These are phyloP conservation scores for Nitzschia sp. DNA, from an alignment of 108 stramenopile species.

Conservation along the genomic window DNA sequence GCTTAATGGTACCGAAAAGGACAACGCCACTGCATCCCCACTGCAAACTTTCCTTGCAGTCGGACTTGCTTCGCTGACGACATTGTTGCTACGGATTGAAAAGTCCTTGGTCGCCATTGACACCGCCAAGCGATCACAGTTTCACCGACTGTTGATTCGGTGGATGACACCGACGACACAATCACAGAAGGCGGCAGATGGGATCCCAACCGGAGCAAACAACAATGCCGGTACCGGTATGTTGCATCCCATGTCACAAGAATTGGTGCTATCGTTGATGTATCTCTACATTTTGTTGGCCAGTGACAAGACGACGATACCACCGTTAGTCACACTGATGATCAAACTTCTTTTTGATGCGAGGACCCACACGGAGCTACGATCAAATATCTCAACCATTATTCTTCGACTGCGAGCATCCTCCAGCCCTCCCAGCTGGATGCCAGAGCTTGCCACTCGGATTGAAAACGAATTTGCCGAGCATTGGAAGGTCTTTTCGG, in stretches of 20 bases:
- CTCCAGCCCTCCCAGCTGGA: neutral
- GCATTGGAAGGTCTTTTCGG: neutral
- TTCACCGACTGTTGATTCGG: slow-evolving; percentile 13
- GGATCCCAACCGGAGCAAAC: neutral
- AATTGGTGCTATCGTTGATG: neutral
- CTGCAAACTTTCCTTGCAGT: neutral
- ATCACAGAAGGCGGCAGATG: neutral
- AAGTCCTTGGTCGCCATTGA: neutral
- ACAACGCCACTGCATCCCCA: neutral
- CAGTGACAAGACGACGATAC: neutral
- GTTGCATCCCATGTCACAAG: slow-evolving; percentile 5
- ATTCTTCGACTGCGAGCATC: neutral
- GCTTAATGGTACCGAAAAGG: neutral
- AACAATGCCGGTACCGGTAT: neutral
- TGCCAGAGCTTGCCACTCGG: neutral
- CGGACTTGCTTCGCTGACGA: neutral
- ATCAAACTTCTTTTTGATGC: slow-evolving; percentile 14
- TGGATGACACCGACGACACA: slow-evolving; percentile 7
- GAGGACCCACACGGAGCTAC: slow-evolving; percentile 1
- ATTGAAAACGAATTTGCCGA: slow-evolving; percentile 2
- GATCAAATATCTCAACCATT: slow-evolving; percentile 1
- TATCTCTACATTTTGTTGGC: neutral
- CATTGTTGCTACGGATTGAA: slow-evolving; percentile 1
- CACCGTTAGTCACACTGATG: neutral
- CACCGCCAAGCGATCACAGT: slow-evolving; percentile 5